A percentile compares a stretch with the other conserved stretches of the same genome.
These are phyloP conservation scores for Candida buenavistaensis DNA, from an alignment of 1,139 yeast species.

Conservation along the genomic window DNA sequence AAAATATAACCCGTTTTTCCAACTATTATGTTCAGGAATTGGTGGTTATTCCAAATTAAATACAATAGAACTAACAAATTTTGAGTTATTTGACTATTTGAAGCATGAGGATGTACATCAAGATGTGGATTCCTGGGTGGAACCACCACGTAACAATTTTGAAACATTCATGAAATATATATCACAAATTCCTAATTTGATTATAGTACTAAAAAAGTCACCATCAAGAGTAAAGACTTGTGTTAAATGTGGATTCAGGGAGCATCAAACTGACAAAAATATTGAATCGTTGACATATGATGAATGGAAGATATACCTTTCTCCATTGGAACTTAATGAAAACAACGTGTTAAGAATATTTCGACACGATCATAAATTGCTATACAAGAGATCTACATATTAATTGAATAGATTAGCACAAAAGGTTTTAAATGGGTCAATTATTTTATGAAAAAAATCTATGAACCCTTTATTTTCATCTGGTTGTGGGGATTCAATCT, in stretches of 20 bases:
- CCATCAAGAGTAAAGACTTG: slow-evolving; percentile 28
- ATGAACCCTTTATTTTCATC: slow-evolving; percentile 5
- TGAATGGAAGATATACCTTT: slow-evolving; percentile 33
- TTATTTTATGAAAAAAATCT: slow-evolving; percentile 12
- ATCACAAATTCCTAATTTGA: slow-evolving; percentile 26
- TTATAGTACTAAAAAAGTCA: slow-evolving; percentile 25
- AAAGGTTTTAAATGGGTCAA: slow-evolving; percentile 13
- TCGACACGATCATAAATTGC: slow-evolving; percentile 15
- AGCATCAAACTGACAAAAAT: slow-evolving; percentile 13
- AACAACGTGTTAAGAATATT: slow-evolving; percentile 20
- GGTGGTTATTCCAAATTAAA: slow-evolving; percentile 34
- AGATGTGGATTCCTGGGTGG: slow-evolving; percentile 20
- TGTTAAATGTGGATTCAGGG: slow-evolving; percentile 35
- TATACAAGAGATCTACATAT: slow-evolving; percentile 12
- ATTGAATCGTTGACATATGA: slow-evolving; percentile 19
- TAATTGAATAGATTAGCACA: slow-evolving; percentile 13
- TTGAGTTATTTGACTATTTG: slow-evolving; percentile 33
- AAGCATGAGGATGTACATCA: slow-evolving; percentile 20
- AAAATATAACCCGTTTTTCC: slow-evolving; percentile 43
- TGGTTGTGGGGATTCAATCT: too few species aligned
- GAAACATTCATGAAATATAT: slow-evolving; percentile 28
- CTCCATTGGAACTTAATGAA: slow-evolving; percentile 19
- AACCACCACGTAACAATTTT: slow-evolving; percentile 26
- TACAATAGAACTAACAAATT: slow-evolving; percentile 29
- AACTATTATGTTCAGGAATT: slow-evolving; percentile 40